Conservation (phyloP, 176 grass and related monocot species). For the bread wheat (Triticum aestivum) region DNA sequence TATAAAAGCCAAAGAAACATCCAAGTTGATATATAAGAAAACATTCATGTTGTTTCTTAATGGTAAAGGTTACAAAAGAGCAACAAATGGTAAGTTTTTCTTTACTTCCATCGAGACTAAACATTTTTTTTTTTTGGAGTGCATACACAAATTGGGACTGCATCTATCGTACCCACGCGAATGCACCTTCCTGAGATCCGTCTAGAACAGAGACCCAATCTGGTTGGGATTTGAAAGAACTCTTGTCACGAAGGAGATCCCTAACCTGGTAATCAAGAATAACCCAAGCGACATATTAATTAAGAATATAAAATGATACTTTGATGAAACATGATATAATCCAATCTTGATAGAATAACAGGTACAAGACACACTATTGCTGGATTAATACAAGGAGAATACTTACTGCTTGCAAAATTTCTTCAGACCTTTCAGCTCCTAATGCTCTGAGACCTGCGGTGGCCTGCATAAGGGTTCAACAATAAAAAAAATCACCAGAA, state of each 20-base stretch:
- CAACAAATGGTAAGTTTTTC: background rate
- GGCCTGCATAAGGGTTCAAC: constrained; percentile 51
- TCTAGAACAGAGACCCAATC: constrained; percentile 96
- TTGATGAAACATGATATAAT: constrained; percentile 2
- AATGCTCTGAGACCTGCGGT: constrained; percentile 96
- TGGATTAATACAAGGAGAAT: constrained; percentile 24
- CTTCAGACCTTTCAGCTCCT: constrained; percentile 76
- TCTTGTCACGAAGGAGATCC: constrained; percentile 79
- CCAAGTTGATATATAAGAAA: background rate
- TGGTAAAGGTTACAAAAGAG: constrained; percentile 14
- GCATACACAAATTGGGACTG: constrained; percentile 22
- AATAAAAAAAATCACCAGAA: constrained; percentile 28
- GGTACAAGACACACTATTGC: background rate
- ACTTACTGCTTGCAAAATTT: constrained; percentile 95
- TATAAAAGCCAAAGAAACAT: constrained; percentile 39
- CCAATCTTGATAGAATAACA: constrained; percentile 26
- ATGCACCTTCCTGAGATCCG: constrained; percentile 95
- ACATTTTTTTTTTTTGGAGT: background rate
- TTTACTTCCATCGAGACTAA: constrained; percentile 25
- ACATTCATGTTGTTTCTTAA: constrained; percentile 17
- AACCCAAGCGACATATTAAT: background rate
- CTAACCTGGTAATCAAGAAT: constrained; percentile 58
- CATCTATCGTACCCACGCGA: constrained; percentile 69
- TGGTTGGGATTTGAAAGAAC: constrained; percentile 82
- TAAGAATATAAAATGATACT: constrained; percentile 24